Evolutionary conservation across 2,329 filamentous ascomycete genomes (phyloP).

Genomic region (Monilinia polystroma): DNA sequence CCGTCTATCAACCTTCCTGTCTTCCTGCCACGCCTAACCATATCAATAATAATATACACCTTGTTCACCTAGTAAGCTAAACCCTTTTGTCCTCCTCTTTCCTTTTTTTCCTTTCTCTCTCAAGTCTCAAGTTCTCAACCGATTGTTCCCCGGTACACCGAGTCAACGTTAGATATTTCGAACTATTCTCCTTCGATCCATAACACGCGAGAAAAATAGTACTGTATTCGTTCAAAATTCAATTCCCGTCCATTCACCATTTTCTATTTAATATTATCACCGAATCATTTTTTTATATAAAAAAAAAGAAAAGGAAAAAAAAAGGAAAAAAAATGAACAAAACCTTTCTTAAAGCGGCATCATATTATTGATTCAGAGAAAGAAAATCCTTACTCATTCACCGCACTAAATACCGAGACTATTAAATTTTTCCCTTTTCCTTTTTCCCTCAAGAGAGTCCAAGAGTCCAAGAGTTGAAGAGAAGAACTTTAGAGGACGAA

Average conservation of each 20-base stretch:
- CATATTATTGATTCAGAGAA: constrained; percentile 10
- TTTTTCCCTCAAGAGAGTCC: constrained; percentile 12
- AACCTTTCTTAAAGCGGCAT: constrained; percentile 10
- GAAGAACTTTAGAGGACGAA: neutral
- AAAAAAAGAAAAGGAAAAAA: neutral
- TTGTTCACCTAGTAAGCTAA: too few species aligned
- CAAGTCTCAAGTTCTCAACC: too few species aligned
- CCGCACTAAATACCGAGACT: constrained; percentile 8
- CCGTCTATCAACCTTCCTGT: too few species aligned
- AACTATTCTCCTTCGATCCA: too few species aligned
- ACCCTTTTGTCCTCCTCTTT: neutral
- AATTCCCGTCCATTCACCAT: neutral
- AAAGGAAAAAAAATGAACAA: too few species aligned
- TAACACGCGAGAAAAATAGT: too few species aligned
- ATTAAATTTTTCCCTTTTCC: constrained; percentile 17
- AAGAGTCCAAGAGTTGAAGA: neutral
- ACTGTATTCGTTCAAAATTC: too few species aligned
- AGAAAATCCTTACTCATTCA: constrained; percentile 18
- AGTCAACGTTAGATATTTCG: neutral
- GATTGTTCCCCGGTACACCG: too few species aligned
- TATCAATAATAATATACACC: too few species aligned
- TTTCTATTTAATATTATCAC: neutral
- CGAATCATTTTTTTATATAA: neutral
- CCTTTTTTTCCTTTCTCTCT: neutral
- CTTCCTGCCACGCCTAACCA: too few species aligned